Conservation (phyloP, 2,329 filamentous ascomycete species). For the Clonostachys solani region DNA sequence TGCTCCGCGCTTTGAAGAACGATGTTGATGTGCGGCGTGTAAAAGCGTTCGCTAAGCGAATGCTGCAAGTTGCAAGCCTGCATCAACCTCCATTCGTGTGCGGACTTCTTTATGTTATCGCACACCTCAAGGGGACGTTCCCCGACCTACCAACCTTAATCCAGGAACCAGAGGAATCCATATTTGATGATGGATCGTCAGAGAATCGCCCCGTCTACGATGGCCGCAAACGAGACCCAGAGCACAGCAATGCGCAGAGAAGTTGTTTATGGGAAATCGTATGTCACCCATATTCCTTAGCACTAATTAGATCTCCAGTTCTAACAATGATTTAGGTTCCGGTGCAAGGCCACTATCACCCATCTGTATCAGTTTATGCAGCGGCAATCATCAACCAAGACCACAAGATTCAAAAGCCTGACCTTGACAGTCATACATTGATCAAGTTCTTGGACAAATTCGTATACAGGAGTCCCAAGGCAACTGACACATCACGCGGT, state of each 20-base stretch:
- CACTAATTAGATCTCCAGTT: neutral
- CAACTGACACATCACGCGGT: constrained; percentile 63
- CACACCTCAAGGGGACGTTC: constrained; percentile 75
- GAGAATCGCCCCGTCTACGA: constrained; percentile 58
- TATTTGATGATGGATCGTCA: constrained; percentile 59
- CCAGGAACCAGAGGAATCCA: constrained; percentile 71
- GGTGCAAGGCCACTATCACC: constrained; percentile 72
- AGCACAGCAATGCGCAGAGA: constrained; percentile 87
- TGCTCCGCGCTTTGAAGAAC: constrained; percentile 83
- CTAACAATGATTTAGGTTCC: constrained; percentile 23
- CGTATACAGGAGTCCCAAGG: constrained; percentile 92
- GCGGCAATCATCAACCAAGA: constrained; percentile 64
- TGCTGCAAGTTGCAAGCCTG: constrained; percentile 81
- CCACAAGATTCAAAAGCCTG: constrained; percentile 79
- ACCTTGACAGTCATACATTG: constrained; percentile 83
- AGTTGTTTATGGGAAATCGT: constrained; percentile 93
- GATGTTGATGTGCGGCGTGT: constrained; percentile 89
- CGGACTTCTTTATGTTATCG: constrained; percentile 84
- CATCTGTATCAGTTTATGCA: constrained; percentile 84
- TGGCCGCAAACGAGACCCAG: constrained; percentile 84
- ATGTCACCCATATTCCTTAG: constrained; percentile 20
- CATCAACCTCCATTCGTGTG: constrained; percentile 93
- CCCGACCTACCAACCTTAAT: constrained; percentile 75
- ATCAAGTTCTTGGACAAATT: constrained; percentile 97
- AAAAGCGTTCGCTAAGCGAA: constrained; percentile 91